phyloP scores from a whole-genome alignment of 768 basidiomycete genomes.

The Rubroboletus satanas region DNA sequence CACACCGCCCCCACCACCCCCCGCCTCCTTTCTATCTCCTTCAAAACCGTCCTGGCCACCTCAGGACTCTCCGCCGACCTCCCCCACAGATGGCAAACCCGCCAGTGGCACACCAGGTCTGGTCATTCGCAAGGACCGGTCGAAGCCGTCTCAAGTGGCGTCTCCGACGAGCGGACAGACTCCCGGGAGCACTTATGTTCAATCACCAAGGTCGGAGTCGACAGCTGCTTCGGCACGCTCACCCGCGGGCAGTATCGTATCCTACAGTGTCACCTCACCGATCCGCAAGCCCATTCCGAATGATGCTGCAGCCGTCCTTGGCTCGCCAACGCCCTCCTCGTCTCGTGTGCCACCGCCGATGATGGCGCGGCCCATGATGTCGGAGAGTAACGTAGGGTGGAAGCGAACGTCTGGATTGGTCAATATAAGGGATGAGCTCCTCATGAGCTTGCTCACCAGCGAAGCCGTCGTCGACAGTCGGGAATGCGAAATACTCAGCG shows the following conservation, averaged over 20 bases:
- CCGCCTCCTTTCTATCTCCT: conserved; percentile 9
- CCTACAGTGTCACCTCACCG: conserved; percentile 24
- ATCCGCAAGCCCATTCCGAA: conserved; percentile 15
- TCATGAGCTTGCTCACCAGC: conserved; percentile 86
- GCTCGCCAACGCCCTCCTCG: conserved; percentile 41
- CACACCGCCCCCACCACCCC: conserved; percentile 26
- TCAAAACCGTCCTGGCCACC: conserved; percentile 46
- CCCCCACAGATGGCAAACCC: conserved; percentile 25
- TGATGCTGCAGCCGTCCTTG: conserved; percentile 9
- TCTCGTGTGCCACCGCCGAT: conserved; percentile 31
- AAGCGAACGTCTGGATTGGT: conserved; percentile 43
- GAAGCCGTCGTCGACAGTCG: conserved; percentile 94
- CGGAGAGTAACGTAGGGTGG: conserved; percentile 35
- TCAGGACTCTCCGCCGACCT: conserved; percentile 35
- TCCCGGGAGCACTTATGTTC: conserved; percentile 25
- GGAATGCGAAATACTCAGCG: conserved; percentile 69
- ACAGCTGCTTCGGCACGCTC: conserved; percentile 18
- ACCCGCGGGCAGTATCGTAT: conserved; percentile 22
- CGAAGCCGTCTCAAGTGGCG: conserved; percentile 26
- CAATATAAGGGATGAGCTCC: conserved; percentile 75
- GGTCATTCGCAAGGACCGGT: conserved; percentile 52
- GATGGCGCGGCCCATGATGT: conserved; percentile 34
- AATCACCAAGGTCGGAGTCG: conserved; percentile 23
- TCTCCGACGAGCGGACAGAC: conserved; percentile 25
- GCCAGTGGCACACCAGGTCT: conserved; percentile 31